These are phyloP conservation scores for Theileria annulata DNA, from an alignment of 169 alveolate genomes.

Conservation along the genomic window DNA sequence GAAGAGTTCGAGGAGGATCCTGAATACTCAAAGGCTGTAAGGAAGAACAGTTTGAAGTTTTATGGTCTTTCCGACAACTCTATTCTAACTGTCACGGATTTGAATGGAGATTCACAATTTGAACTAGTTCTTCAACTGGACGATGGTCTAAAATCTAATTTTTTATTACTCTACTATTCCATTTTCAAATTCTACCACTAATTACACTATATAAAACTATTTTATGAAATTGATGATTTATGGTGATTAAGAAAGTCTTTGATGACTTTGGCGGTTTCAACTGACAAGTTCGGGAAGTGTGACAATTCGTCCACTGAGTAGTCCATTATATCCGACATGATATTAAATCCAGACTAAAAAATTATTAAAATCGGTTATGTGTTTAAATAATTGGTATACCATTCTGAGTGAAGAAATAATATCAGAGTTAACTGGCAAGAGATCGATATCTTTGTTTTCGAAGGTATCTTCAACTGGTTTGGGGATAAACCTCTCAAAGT, in stretches of 20 bases:
- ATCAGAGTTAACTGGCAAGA: conserved; percentile 46
- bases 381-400: too few relatives aligned
- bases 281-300: conserved; percentile 31
- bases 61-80: conserved; percentile 40
- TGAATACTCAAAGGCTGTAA: conserved; percentile 23
- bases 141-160: conserved; percentile 4
- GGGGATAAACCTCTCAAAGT: conserved; percentile 35
- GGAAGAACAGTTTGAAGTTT: neutral
- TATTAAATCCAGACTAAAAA: conserved; percentile 44
- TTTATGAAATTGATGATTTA: too few relatives aligned
- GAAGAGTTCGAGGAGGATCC: conserved; percentile 45
- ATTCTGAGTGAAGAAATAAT: conserved; percentile 31
- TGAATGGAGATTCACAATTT: conserved; percentile 17
- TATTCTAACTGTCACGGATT: conserved; percentile 45
- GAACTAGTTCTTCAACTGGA: conserved; percentile 5
- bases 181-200: too few relatives aligned
- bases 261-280: conserved; percentile 32
- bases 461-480: conserved; percentile 32
- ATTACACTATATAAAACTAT: too few relatives aligned
- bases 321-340: conserved; percentile 25
- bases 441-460: conserved; percentile 21
- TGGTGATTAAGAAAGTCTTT: conserved; percentile 15
- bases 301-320: conserved; percentile 42
- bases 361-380: neutral
- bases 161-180: neutral